Evolutionary conservation across 1,139 yeast species (phyloP), one percentile per base, ranked within the genome.

Genomic region (Debaryomyces coudertii): DNA sequence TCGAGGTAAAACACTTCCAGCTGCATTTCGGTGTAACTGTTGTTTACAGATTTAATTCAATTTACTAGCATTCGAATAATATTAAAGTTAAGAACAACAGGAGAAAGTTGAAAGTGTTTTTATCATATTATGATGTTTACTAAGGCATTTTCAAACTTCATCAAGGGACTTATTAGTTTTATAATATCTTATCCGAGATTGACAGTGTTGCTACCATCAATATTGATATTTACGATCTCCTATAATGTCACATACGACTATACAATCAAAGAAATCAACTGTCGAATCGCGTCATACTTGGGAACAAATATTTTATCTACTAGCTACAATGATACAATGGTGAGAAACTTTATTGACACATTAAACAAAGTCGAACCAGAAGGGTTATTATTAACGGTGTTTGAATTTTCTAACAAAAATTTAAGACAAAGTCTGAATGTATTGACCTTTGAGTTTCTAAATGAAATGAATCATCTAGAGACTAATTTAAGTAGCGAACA

Each of bases 201-300:
- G 12, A 27, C 38, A 47, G 81, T 83, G 14, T 61, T 83, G 24
- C 58, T 77, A 63, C 85, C 87, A 0, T 67, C 80, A 2, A 61
- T 81, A 4, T 43, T 80, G 3, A 66, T 76, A 2, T 78, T 81
- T 49, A 63, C 77, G 2, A 50, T 82, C n/a, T 73, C 85, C 6
- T 83, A 80, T 56, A 52, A 55, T 40, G 53, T 61, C 16, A 42
- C 56, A 9, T 63, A 63, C 46, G 67, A 64, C 33, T 57, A 60
- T 29, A 55, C 62, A 1, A 49, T 61, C 15, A 49, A 53, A 39
- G 53, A 49, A 16, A 36, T 59, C 24, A 61, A 62, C 44, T 42
- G 42, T 8, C 34, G 38, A 34, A 25, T 49, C 14, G 46, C 46
- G 8, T 38, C 41, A 8, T 18, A 28, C 28, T 38, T 38, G 4